Percentiles rank a stretch among this genome's conserved stretches.
phyloP scores from a whole-genome alignment of 768 basidiomycete genomes.

The Phlebiopsis gigantea region DNA sequence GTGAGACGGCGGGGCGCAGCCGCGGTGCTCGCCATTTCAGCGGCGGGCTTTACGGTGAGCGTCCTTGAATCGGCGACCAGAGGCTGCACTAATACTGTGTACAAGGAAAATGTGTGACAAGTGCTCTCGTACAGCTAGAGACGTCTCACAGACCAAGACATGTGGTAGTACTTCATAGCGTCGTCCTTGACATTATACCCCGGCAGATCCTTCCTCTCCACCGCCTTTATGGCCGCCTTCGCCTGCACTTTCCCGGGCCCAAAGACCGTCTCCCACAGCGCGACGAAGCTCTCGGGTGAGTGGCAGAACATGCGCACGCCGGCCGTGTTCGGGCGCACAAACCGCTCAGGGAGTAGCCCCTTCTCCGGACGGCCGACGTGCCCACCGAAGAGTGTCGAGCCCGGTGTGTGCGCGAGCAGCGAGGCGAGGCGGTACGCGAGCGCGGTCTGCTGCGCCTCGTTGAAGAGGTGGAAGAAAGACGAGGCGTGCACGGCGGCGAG shows the following conservation, averaged over 20 bases:
- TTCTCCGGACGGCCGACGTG: conserved; percentile 32
- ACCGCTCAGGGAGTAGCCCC: conserved; percentile 17
- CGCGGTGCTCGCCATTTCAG: no score
- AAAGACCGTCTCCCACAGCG: conserved; percentile 35
- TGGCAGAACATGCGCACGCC: conserved; percentile 27
- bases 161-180: conserved; percentile 12
- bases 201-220: conserved; percentile 6
- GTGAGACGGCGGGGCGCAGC: no score
- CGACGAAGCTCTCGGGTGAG: conserved; percentile 31
- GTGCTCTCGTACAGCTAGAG: no score
- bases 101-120: no score
- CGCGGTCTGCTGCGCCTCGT: conserved; percentile 32
- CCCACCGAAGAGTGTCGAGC: conserved; percentile 41
- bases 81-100: no score
- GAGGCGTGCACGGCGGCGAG: conserved; percentile 46
- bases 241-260: conserved; percentile 29
- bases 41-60: no score
- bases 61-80: no score
- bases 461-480: conserved; percentile 47
- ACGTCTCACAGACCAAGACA: conserved; percentile 22
- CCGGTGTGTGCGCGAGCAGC: conserved; percentile 37
- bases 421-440: conserved; percentile 38
- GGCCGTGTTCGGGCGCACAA: conserved; percentile 1
- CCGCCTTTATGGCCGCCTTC: conserved; percentile 13
- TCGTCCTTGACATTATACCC: neutral